Conservation (phyloP, 148 eudicot species). For the Hydrangea macrophylla region DNA sequence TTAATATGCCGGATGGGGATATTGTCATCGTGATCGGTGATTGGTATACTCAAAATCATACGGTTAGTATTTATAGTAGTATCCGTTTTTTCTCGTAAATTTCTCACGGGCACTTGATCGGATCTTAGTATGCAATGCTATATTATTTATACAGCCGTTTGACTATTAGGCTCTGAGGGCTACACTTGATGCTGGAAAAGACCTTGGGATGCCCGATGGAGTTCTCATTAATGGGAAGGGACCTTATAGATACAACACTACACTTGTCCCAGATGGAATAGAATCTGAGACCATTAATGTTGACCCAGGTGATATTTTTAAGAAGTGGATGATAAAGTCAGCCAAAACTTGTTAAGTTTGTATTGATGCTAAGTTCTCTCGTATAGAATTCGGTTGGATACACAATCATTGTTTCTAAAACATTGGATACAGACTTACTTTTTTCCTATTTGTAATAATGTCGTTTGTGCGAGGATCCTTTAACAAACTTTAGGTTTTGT, state of each 20-base stretch:
- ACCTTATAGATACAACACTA: conserved; percentile 70
- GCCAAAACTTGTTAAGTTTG: background rate
- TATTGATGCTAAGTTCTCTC: background rate
- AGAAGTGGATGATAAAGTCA: background rate
- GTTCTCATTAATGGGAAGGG: conserved; percentile 98
- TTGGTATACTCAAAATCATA: conserved; percentile 84
- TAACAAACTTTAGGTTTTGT: too few species aligned
- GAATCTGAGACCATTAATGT: conserved; percentile 62
- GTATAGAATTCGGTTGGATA: background rate
- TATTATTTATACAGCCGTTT: background rate
- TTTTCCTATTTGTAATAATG: too few species aligned
- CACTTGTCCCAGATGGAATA: conserved; percentile 74
- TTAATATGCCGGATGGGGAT: conserved; percentile 76
- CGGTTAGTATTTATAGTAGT: conserved; percentile 40
- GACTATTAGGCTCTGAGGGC: conserved; percentile 56
- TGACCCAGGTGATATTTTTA: conserved; percentile 63
- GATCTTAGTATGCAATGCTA: background rate
- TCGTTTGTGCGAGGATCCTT: too few species aligned
- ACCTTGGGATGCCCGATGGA: conserved; percentile 90
- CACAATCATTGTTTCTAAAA: too few species aligned
- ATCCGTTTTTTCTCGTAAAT: background rate
- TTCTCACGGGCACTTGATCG: too few species aligned
- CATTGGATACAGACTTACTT: too few species aligned
- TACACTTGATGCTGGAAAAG: conserved; percentile 61
- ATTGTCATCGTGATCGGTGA: conserved; percentile 78